These are phyloP conservation scores for Graphilbum sp. DNA, from an alignment of 2,329 filamentous ascomycete species.

Conservation along the genomic window DNA sequence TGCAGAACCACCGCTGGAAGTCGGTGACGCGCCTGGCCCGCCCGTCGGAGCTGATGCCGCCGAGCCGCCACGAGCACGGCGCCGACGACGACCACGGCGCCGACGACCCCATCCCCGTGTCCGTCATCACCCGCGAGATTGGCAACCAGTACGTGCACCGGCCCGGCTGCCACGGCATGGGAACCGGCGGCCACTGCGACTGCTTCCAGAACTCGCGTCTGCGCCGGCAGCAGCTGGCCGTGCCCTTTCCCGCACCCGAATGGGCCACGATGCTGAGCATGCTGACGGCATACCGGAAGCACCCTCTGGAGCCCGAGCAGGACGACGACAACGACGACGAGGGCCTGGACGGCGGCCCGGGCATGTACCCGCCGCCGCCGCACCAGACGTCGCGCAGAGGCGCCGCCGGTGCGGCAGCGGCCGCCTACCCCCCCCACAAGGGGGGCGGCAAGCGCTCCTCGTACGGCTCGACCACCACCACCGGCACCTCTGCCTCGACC, in stretches of 20 bases:
- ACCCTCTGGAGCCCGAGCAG: conserved; percentile 14
- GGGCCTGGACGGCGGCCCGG: neutral
- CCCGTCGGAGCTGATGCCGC: conserved; percentile 31
- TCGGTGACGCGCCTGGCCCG: conserved; percentile 41
- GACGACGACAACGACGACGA: conserved; percentile 3
- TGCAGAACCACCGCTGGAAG: conserved; percentile 43
- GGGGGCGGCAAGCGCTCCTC: conserved; percentile 7
- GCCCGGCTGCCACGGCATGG: conserved; percentile 25
- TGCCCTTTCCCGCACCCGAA: conserved; percentile 40
- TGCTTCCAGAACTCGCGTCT: conserved; percentile 25
- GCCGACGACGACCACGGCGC: conserved; percentile 6
- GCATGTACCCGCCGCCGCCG: conserved; percentile 1
- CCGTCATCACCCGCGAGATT: conserved; percentile 32
- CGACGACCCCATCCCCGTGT: conserved; percentile 13
- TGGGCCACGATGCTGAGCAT: conserved; percentile 43
- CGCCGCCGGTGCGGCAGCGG: too few relatives aligned
- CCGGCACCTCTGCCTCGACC: conserved; percentile 1
- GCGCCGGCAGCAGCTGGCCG: conserved; percentile 31
- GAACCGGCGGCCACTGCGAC: conserved; percentile 24
- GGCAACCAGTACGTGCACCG: conserved; percentile 32
- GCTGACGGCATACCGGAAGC: conserved; percentile 33
- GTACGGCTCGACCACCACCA: conserved; percentile 6
- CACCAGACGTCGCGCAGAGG: too few relatives aligned
- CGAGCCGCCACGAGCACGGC: conserved; percentile 13
- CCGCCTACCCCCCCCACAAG: neutral